Conservation (phyloP, 169 alveolate genomes). For the Cryptosporidium meleagridis region DNA sequence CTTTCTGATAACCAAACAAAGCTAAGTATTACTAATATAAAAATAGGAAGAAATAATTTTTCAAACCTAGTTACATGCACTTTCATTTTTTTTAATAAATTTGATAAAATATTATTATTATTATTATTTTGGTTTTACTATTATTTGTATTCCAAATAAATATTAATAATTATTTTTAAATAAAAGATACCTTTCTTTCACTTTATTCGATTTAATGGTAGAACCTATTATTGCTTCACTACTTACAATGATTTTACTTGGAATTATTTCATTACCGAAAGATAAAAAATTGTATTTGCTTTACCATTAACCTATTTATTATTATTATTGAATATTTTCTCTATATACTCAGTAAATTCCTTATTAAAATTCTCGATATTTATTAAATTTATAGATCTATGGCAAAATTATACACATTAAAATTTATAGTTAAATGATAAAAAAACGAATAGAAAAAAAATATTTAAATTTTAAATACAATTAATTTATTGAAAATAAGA, state of each 20-base stretch:
- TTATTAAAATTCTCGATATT: slow-evolving; percentile 5
- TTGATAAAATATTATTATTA: background rate
- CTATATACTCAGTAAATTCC: background rate
- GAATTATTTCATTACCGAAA: background rate
- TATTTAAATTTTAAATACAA: no score
- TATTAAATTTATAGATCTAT: slow-evolving; percentile 6
- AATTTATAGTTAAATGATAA: no score
- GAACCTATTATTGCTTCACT: background rate
- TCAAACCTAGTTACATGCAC: background rate
- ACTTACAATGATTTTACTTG: background rate
- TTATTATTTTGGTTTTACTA: background rate
- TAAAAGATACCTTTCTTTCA: background rate
- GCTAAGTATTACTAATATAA: background rate
- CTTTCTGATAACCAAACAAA: background rate
- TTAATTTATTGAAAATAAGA: background rate
- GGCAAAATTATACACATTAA: slow-evolving; percentile 3
- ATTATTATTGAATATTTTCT: background rate
- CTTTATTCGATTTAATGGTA: background rate
- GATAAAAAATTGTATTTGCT: background rate
- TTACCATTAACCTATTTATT: background rate
- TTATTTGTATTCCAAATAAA: background rate
- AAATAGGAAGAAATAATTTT: background rate
- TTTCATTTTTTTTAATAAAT: background rate
- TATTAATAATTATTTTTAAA: no score
- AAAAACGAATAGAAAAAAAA: background rate